Percentiles rank a stretch among this genome's conserved stretches.
phyloP scores from a whole-genome alignment of 1,284 basidiomycete species.

The Leccinum subatratum region DNA sequence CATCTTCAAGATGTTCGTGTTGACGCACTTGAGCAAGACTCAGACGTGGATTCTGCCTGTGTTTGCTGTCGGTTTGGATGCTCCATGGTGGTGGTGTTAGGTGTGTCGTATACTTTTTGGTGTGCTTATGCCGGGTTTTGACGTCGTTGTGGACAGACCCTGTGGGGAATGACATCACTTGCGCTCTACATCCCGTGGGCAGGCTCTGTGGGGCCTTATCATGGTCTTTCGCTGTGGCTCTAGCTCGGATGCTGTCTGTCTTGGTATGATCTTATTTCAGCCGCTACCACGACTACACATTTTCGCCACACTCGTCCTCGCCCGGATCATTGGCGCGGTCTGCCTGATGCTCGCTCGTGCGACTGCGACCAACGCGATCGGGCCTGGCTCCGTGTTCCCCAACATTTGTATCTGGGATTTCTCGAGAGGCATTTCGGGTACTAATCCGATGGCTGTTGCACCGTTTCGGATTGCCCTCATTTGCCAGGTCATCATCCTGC shows the following conservation, averaged over 20 bases:
- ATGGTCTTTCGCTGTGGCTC: conserved; percentile 83
- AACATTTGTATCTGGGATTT: conserved; percentile 86
- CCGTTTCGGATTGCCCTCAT: no score
- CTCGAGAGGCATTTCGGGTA: conserved; percentile 25
- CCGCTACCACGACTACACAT: conserved; percentile 89
- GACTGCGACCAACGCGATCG: conserved; percentile 78
- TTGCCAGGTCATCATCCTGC: no score
- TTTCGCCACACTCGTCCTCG: conserved; percentile 83
- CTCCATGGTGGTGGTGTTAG: conserved; percentile 91
- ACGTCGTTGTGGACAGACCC: conserved; percentile 47
- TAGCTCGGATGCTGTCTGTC: conserved; percentile 89
- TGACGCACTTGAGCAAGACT: conserved; percentile 84
- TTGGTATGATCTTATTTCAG: conserved; percentile 91
- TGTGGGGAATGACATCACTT: conserved; percentile 85
- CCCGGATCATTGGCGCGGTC: conserved; percentile 76
- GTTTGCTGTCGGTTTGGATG: conserved; percentile 88
- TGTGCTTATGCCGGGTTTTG: conserved; percentile 5
- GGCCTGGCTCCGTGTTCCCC: conserved; percentile 87
- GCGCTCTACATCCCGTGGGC: conserved; percentile 91
- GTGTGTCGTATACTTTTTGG: conserved; percentile 32
- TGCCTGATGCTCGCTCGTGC: conserved; percentile 84
- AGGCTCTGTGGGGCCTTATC: conserved; percentile 75
- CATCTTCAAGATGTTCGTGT: conserved; percentile 63
- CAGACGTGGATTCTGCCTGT: conserved; percentile 92
- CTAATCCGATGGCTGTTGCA: no score